Base-by-base conservation (phyloP, 1,139 yeast species). In the Blastobotrys apis region DNA sequence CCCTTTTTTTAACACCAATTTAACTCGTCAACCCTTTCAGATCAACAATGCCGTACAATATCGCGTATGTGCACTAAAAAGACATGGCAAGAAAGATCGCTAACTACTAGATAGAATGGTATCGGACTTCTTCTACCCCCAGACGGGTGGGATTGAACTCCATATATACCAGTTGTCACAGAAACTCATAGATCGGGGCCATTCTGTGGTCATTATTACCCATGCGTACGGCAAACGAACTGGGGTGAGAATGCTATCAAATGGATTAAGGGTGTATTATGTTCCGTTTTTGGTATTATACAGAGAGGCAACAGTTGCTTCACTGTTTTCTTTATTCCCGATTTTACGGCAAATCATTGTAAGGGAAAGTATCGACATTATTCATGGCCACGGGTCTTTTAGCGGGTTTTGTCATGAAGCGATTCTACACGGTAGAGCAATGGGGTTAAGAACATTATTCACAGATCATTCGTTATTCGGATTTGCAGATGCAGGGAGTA, bases 401-500 rank as follows among this genome's bases (percentile, higher is more conserved):
- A 82, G 95, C 33, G 77, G 87, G 13, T 66, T 94, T 50, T 86
- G 97, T 39, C 94, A 84, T 54, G 98, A 94, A 60, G 92, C 92
- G 0, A 79, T 92, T 16, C 67, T 90, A 19, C 98, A 92, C 61
- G 97, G 87, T 0, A 73, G 92, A 29, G 84, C 95, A 1, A 85
- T 94, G 96, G 97, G 97, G 0, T 67, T 90, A 47, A 78, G 78
- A 48, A 87, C 98, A 0, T 92, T 92, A 1, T 83, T 92, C 54
- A 94, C 99, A 0, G 99, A 94, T 60, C 99, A 94, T 60, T 90
- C 97, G 0, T 67, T 94, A 30, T 92, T 88, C 68, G 98, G 98
- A 1, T 92, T 94, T 67, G 87, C 94, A 3, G 92, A 85, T 52
- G 77, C 90, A 2, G 82, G 83, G 1, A 78, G 94, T 10, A 86